Evolutionary conservation across 1,139 yeast genomes (phyloP).

Genomic region (Nadsonia starkeyi-henricii): DNA sequence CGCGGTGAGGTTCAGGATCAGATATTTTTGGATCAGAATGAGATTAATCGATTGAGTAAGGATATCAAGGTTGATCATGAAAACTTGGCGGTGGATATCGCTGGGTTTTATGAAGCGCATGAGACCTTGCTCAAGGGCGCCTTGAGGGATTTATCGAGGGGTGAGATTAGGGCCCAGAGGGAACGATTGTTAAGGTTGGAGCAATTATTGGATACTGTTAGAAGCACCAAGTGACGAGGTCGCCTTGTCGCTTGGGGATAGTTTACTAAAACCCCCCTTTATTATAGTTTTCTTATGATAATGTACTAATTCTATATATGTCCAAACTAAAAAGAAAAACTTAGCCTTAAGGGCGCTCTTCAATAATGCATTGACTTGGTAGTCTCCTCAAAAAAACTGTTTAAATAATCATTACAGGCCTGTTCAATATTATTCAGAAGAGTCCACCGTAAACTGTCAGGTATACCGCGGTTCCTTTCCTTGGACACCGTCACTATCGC

Average conservation of each 20-base stretch:
- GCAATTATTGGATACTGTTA: not conserved
- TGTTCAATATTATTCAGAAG: slow-evolving; percentile 22
- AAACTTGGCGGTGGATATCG: not conserved
- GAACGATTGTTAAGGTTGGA: not conserved
- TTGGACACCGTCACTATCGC: too few species aligned
- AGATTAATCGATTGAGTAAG: not conserved
- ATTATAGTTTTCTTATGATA: slow-evolving; percentile 1
- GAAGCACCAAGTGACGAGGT: too few species aligned
- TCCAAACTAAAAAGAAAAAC: slow-evolving; percentile 12
- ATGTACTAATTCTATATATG: not conserved
- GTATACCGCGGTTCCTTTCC: too few species aligned
- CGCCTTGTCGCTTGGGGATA: too few species aligned
- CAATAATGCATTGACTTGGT: slow-evolving; percentile 17
- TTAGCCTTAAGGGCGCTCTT: slow-evolving; percentile 20
- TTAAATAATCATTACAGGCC: slow-evolving; percentile 20
- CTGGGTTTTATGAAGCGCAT: not conserved
- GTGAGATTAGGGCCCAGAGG: not conserved
- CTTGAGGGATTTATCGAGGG: not conserved
- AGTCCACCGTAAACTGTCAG: too few species aligned
- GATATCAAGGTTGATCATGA: not conserved
- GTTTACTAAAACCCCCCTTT: too few species aligned
- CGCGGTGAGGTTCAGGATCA: not conserved
- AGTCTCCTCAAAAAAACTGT: slow-evolving; percentile 17
- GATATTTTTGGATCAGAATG: not conserved
- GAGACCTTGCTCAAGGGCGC: not conserved